Evolutionary conservation across 2,329 filamentous ascomycete species (phyloP).

Genomic region (Xylariales sp.): DNA sequence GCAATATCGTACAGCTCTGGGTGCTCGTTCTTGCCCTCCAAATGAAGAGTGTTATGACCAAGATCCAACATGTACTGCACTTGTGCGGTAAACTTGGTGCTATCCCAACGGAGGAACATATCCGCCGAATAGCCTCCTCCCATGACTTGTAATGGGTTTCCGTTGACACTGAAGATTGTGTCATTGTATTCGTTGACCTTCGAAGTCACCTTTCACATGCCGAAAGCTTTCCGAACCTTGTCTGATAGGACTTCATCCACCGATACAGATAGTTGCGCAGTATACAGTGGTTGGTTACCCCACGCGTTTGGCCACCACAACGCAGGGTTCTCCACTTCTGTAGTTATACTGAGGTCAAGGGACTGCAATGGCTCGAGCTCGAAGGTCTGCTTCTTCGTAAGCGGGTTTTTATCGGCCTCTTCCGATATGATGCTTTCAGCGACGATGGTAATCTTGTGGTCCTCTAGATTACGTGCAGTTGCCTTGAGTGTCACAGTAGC

Average conservation of each 20-base stretch:
- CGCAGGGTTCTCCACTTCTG: slow-evolving; percentile 36
- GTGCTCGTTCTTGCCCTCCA: slow-evolving; percentile 63
- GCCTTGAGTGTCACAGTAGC: slow-evolving; percentile 35
- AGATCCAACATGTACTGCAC: slow-evolving; percentile 53
- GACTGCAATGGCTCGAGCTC: slow-evolving; percentile 32
- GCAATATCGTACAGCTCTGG: slow-evolving; percentile 55
- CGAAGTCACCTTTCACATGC: slow-evolving; percentile 50
- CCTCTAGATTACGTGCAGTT: slow-evolving; percentile 35
- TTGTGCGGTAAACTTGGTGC: slow-evolving; percentile 40
- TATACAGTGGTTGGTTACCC: slow-evolving; percentile 52
- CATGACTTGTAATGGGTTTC: slow-evolving; percentile 52
- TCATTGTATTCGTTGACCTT: slow-evolving; percentile 48
- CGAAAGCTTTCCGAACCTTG: slow-evolving; percentile 36
- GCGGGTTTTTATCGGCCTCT: slow-evolving; percentile 19
- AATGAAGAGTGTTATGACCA: slow-evolving; percentile 58
- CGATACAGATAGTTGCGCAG: slow-evolving; percentile 24
- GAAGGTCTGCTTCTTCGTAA: slow-evolving; percentile 27
- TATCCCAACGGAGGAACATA: slow-evolving; percentile 56
- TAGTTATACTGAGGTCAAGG: slow-evolving; percentile 33
- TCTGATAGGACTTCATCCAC: slow-evolving; percentile 26
- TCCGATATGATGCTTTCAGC: slow-evolving; percentile 30
- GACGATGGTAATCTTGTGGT: slow-evolving; percentile 31
- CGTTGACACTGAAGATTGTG: slow-evolving; percentile 52
- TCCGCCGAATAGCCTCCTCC: slow-evolving; percentile 58
- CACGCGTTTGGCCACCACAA: slow-evolving; percentile 61